Evolutionary conservation across 2,329 filamentous ascomycete genomes (phyloP).

Genomic region (Claviceps monticola): DNA sequence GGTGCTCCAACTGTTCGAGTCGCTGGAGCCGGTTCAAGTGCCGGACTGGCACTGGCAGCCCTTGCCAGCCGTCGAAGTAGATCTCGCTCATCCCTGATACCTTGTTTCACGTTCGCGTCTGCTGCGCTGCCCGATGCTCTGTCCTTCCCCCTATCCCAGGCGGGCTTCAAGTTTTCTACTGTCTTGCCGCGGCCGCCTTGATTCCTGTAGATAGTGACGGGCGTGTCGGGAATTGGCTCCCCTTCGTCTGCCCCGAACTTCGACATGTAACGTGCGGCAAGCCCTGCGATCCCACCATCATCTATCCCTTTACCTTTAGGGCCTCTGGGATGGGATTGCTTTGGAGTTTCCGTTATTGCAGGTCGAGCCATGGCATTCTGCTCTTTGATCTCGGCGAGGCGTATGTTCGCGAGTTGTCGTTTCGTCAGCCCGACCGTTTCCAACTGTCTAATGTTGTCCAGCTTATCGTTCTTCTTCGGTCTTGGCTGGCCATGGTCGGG

Average conservation of each 20-base stretch:
- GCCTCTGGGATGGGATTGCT: slow-evolving; percentile 8
- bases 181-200: slow-evolving; percentile 6
- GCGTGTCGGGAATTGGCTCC: slow-evolving; percentile 24
- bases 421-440: slow-evolving; percentile 31
- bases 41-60: slow-evolving; percentile 31
- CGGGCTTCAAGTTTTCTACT: slow-evolving; percentile 1
- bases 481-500: slow-evolving; percentile 14
- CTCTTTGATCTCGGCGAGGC: slow-evolving; percentile 39
- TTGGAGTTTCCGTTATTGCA: slow-evolving; percentile 26
- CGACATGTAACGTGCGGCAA: background rate
- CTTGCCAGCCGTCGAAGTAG: slow-evolving; percentile 35
- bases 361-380: slow-evolving; percentile 32
- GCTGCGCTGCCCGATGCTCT: background rate
- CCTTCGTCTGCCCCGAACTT: slow-evolving; percentile 13
- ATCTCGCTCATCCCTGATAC: slow-evolving; percentile 24
- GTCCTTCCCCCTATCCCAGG: background rate
- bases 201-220: slow-evolving; percentile 25
- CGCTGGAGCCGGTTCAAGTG: slow-evolving; percentile 8
- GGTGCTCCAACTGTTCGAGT: background rate
- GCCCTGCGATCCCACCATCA: slow-evolving; percentile 10
- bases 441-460: slow-evolving; percentile 33
- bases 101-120: background rate
- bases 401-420: slow-evolving; percentile 32
- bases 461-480: slow-evolving; percentile 25
- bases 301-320: slow-evolving; percentile 9